Evolutionary conservation across 768 basidiomycete genomes (phyloP), one percentile per base, ranked within the genome.

Genomic region (Tricholomella constricta): DNA sequence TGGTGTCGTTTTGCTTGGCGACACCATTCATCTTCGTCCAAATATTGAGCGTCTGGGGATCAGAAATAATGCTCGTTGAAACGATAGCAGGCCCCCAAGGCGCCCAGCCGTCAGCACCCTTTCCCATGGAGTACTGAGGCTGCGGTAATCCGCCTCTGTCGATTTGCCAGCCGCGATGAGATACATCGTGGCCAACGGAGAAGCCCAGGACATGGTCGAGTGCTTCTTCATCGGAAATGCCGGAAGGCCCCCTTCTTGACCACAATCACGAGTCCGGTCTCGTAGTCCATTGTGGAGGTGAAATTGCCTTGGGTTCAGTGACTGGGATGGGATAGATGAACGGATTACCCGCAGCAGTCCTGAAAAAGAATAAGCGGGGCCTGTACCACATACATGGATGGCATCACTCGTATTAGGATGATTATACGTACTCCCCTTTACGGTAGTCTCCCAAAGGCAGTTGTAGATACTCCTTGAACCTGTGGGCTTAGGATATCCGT

Each of bases 81-180:
- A 72, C 71, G 40, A 73, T 68, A 6, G 72, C 73, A 8, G 71
- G 70, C 2, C 74, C 74, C 70, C 71, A 73, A 3, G 73, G 73
- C 26, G 70, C 74, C 74, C 71, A 76, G 3, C 74, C 74, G 49
- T 75, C 73, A 26, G 75, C 69, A 10, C 67, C 73, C 55, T 76
- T 76, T 26, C 74, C 74, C 74, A 77, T 75, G 6, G 72, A 73
- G 55, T 62, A 75, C 41, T 75, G 74, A 11, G 74, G 75, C 49
- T 74, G 68, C 5, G 75, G 75, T 51, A 64, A 43, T 19, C 75
- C 75, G 10, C 75, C 75, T 15, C 75, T 69, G 32, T 71, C 71
- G 35, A 77, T 74, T 52, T 77, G 74, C 75, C 75, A 77, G 11
- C 75, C 75, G 19, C 75, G 63, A 45, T 76, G 75, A 38, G 72